A percentile compares a stretch with the other conserved stretches of the same genome.
Conservation (phyloP, 1,284 basidiomycete species). For the Psilocybe mexicana region DNA sequence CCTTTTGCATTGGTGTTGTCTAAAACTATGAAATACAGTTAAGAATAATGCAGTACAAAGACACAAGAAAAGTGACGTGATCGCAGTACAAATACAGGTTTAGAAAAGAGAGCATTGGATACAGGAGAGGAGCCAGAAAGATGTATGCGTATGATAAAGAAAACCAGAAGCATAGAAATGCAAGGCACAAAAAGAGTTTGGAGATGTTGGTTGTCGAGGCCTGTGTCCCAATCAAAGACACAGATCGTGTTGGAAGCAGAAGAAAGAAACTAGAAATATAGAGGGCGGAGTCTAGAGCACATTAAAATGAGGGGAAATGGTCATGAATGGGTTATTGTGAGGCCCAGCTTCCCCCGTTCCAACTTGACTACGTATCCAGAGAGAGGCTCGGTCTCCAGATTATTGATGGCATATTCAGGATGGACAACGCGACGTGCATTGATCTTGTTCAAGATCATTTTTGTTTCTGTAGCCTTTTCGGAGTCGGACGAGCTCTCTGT, state of each 20-base stretch:
- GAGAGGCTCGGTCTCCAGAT: constrained; percentile 53
- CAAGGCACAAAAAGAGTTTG: background rate
- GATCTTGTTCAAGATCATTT: constrained; percentile 50
- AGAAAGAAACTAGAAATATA: constrained; percentile 9
- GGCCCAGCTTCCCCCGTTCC: constrained; percentile 47
- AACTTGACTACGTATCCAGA: constrained; percentile 49
- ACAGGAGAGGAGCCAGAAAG: background rate
- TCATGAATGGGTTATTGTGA: constrained; percentile 24
- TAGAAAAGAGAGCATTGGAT: background rate
- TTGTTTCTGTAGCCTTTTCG: constrained; percentile 36
- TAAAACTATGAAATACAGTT: constrained; percentile 1
- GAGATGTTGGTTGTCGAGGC: background rate
- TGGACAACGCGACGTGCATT: constrained; percentile 55
- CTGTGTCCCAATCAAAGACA: constrained; percentile 21
- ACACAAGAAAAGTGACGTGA: background rate
- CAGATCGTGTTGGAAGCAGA: background rate
- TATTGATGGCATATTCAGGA: constrained; percentile 52
- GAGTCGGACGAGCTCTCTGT: constrained; percentile 28
- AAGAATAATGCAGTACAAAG: background rate
- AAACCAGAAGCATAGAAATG: constrained; percentile 6
- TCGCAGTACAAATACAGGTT: background rate
- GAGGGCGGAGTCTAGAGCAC: background rate
- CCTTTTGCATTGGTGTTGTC: background rate
- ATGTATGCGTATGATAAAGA: background rate
- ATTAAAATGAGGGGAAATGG: background rate